Evolutionary conservation across 306 rosid species (phyloP), one percentile per base, ranked within the genome.

Genomic region (Vicia faba): DNA sequence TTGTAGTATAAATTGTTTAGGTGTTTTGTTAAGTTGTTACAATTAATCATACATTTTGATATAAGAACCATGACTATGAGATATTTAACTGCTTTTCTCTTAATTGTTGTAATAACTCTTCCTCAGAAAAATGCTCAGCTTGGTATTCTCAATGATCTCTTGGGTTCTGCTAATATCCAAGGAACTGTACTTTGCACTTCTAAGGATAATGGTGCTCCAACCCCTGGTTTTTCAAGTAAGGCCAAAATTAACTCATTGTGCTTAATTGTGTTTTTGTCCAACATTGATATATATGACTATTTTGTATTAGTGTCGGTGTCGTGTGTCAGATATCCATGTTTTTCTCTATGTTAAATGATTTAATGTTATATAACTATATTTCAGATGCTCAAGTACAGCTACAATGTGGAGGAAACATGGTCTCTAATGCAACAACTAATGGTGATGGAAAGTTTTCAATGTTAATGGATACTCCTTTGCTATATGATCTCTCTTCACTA

Each of bases 351-450:
- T 25, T 3, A 1, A 1, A 31, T 31, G 8, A 6, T 5, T 31
- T 31, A 31, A 31, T 5, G 2, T 0, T 31, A 31, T 31, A 1
- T 6, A 29, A 4, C 4, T 29, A 29, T 29, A 0, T 29, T 66
- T 71, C 78, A 78, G 82, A 78, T 78, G 82, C 81, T 71, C 9
- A 72, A 60, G 74, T 78, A 40, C 28, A 78, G 51, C 54, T 78
- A 35, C 1, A n/a, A 18, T 78, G 82, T 51, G 82, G 74, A 28
- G 82, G 45, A 23, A 72, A 40, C 39, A 73, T 66, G 60, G 0
- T 66, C n/a, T 59, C 70, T 8, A 14, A 35, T 31, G 74, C 66
- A 50, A 66, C 12, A 71, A 71, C 74, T 1, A 10, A 66, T 40
- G 70, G 23, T 29, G 66, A 63, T 49, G 82, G 82, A 33, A 66